Evolutionary conservation across 2,329 filamentous ascomycete genomes (phyloP).

Genomic region (Tetracladium maxilliforme): DNA sequence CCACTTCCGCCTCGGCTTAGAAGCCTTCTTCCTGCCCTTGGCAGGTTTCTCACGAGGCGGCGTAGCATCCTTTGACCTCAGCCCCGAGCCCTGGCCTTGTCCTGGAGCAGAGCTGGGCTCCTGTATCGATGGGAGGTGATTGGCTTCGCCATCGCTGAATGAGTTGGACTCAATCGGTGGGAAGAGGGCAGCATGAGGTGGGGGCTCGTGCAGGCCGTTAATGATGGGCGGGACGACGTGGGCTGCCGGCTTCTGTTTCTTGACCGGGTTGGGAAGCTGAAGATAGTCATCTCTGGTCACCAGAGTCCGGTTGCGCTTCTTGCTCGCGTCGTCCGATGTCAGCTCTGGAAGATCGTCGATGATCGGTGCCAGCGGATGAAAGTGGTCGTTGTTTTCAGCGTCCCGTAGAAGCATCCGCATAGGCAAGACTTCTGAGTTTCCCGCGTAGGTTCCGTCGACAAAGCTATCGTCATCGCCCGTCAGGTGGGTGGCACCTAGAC

Average conservation of each 20-base stretch:
- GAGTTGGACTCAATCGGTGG: constrained; percentile 44
- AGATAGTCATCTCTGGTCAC: constrained; percentile 45
- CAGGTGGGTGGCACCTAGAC: no score
- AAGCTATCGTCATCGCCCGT: background rate
- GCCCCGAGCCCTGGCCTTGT: no score
- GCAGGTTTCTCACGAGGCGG: constrained; percentile 5
- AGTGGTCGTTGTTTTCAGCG: constrained; percentile 11
- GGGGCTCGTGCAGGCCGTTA: constrained; percentile 46
- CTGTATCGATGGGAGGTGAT: no score
- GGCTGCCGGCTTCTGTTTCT: constrained; percentile 43
- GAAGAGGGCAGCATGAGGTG: constrained; percentile 41
- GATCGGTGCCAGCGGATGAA: constrained; percentile 16
- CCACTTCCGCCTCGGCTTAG: constrained; percentile 47
- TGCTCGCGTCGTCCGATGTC: constrained; percentile 17
- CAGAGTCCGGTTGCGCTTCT: constrained; percentile 35
- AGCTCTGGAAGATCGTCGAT: constrained; percentile 13
- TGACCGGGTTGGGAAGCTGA: constrained; percentile 47
- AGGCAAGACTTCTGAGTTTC: background rate
- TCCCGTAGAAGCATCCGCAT: constrained; percentile 10
- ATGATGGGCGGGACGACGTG: constrained; percentile 50
- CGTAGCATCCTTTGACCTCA: background rate
- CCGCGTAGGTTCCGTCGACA: background rate
- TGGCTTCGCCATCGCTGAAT: constrained; percentile 36
- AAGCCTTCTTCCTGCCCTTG: constrained; percentile 37
- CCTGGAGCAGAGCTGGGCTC: no score